Base-by-base conservation (phyloP, 148 eudicot species). In the Gaultheria prostrata region DNA sequence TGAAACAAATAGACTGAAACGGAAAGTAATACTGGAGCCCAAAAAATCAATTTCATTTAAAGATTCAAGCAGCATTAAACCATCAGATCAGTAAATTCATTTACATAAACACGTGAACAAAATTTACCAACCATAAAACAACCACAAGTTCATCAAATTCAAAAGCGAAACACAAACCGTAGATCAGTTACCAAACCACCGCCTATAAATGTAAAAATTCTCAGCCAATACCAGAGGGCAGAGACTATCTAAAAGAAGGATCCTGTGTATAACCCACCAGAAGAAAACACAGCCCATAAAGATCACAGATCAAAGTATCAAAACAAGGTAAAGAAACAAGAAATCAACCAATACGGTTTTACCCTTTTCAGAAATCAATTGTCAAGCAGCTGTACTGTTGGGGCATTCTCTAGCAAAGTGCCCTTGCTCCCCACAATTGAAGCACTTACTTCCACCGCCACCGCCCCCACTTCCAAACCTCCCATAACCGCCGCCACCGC, bases 371-470 rank as follows among this genome's bases (percentile, higher is more conserved):
- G 7, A 5, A 0, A 28, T 65, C 71, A 78, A 35, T 35, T 33
- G 50, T 79, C 82, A 57, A 57, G 71, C 50, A 18, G 7, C n/a
- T 13, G 82, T 26, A 51, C 30, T 49, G 74, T 50, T 72, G 50
- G 89, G 81, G 81, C 95, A 92, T 56, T 91, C 91, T 72, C 93
- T 86, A 24, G 95, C 95, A 18, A 89, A 82, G 69, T 91, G 92
- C 15, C 93, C 93, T 14, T 69, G 76, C 26, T 79, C 82, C 2
- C 91, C 93, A 67, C 93, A 91, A 21, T 79, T 85, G 69, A 72
- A 91, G 80, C 93, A 89, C 7, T 30, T 12, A 24, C n/a, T 53
- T 33, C 83, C 67, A 3, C 83, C 63, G 3, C 45, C 76, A 2
- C 76, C 48, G 26, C 61, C 9, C 0, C 18, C 57, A 11, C 20